Base-by-base conservation (phyloP, 768 basidiomycete genomes). In the Pleurotus sapidus region DNA sequence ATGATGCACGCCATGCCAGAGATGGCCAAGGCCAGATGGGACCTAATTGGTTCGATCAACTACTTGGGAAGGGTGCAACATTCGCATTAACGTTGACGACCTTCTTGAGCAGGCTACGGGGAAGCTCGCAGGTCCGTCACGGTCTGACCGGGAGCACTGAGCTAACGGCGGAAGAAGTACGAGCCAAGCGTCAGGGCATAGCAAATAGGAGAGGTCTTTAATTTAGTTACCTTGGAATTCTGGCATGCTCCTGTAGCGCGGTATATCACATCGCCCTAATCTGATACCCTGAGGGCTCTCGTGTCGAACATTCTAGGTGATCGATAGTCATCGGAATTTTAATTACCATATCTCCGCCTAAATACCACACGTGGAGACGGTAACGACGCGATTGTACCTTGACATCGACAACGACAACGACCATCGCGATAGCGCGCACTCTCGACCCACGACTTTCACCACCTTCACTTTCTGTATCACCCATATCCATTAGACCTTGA, bases 41-140 rank as follows among this genome's bases (percentile, higher is more conserved):
- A 34, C 30, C 30, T 34, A 34, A 34, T 34, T 34, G 9, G 30
- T 34, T 11, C 30, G 30, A 34, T 34, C 30, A 34, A 37, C 34
- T 37, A 49, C 51, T 54, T 54, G 51, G 23, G 51, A 54, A 54
- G 49, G 34, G 49, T 50, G n/a, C 34, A 27, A 34, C 49, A 4
- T 34, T 34, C 30, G 30, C 30, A 34, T 34, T 34, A 30, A 34
- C 30, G 30, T 34, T 34, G 30, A 34, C 30, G 30, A 34, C 34
- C 49, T 37, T 37, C n/a, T 34, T 27, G 12, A n/a, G 9, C 30
- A 27, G 30, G 7, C 49, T 5, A 34, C 24, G 30, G n/a, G n/a
- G 27, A 50, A 34, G 27, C 30, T 37, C 27, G 34, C 49, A 50
- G 30, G 27, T 50, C 14, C 27, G 23, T 48, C 20, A 25, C 46